A percentile compares a stretch with the other conserved stretches of the same genome.
Conservation (phyloP, 768 basidiomycete species). For the Suillus variegatus region DNA sequence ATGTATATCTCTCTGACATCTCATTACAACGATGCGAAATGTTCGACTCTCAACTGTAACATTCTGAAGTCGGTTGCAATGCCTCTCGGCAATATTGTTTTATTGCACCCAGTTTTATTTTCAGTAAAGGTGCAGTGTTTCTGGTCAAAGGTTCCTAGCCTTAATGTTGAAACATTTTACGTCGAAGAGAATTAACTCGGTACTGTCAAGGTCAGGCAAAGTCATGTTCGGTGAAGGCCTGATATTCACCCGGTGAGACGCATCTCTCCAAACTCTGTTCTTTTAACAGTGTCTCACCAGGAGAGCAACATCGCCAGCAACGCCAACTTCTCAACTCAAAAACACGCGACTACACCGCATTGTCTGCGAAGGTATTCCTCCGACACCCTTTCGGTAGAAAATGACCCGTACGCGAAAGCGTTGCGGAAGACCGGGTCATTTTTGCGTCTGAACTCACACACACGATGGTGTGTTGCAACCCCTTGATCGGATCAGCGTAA, state of each 20-base stretch:
- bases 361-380: no score
- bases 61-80: background rate
- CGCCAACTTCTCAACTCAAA: no score
- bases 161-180: background rate
- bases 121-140: background rate
- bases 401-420: no score
- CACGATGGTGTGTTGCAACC: constrained; percentile 14
- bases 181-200: background rate
- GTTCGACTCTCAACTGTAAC: background rate
- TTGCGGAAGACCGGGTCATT: constrained; percentile 21
- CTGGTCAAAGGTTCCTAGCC: background rate
- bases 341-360: no score
- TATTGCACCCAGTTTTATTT: background rate
- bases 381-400: no score
- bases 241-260: no score
- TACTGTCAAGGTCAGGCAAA: background rate
- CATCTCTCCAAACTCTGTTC: no score
- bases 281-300: no score
- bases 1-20: background rate
- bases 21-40: background rate
- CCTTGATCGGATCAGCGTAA: constrained; percentile 17
- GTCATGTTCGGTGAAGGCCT: background rate
- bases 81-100: background rate
- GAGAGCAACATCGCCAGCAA: no score
- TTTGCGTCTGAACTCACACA: background rate